Evolutionary conservation across 768 basidiomycete genomes (phyloP), one percentile per base, ranked within the genome.

Genomic region (Chalciporus pseudorubinellus): DNA sequence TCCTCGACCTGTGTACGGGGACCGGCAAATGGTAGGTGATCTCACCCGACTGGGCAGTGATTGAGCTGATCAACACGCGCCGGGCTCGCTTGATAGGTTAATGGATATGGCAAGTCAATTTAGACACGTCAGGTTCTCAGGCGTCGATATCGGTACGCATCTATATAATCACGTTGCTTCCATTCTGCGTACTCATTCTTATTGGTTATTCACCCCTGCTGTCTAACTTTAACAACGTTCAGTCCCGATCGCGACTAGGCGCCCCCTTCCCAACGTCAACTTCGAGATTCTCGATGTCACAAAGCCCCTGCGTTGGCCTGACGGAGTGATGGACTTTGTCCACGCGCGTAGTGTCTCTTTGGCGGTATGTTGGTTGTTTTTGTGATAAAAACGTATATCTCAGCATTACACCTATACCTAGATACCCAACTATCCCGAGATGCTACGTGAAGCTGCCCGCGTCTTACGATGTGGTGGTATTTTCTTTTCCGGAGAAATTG

Each of bases 1-100:
- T 76, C 39, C 74, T 92, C 43, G 89, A 92, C 67, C 60, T 90
- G n/a, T 84, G 89, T 56, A 87, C 84, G 7, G 89, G 89, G 16
- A 85, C 77, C 16, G 89, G 89, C 6, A 70, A 63, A 69, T 92
- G 89, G 89, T 87, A 55, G 48, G 78, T 70, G 46, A 56, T 53
- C 42, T 22, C 45, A 47, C 56, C 45, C 40, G 47, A 50, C 62
- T 54, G 55, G 52, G 43, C 50, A 51, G 46, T 55, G 46, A 56
- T 54, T 28, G 39, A 57, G 41, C 42, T 62, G 60, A 62, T 59
- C 51, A 47, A 22, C 20, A 33, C 46, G 39, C 42, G 11, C 19
- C 36, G 28, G 46, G 50, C 51, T 50, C 44, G 51, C 59, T 58
- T 56, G 48, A 55, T 62, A 92, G 89, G 89, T 73, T 83, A 4